These are phyloP conservation scores for Phlebiopsis gigantea DNA, from an alignment of 768 basidiomycete genomes.

Conservation along the genomic window DNA sequence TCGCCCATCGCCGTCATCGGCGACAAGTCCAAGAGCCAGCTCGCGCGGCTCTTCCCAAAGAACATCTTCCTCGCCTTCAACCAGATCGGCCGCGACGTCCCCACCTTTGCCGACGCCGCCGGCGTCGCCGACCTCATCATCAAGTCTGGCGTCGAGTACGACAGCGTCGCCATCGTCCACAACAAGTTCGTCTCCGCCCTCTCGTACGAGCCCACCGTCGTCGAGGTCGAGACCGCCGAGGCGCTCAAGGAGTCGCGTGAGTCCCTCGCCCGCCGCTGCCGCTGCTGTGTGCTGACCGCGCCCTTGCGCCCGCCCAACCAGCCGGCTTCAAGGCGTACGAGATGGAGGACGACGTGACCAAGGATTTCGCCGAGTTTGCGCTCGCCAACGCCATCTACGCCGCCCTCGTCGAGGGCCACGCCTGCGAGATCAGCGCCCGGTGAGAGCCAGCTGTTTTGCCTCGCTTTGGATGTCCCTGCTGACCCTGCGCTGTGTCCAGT, in stretches of 20 bases:
- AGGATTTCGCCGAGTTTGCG: conserved; percentile 91
- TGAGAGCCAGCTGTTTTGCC: conserved; percentile 28
- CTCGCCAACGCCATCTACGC: conserved; percentile 96
- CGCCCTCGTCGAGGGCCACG: conserved; percentile 90
- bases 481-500: conserved; percentile 31
- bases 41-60: conserved; percentile 55
- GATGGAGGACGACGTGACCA: conserved; percentile 94
- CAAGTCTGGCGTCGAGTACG: conserved; percentile 80
- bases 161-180: conserved; percentile 75
- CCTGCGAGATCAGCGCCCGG: conserved; percentile 92
- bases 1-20: conserved; percentile 85
- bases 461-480: background rate
- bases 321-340: conserved; percentile 94
- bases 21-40: conserved; percentile 96
- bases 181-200: conserved; percentile 87
- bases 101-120: conserved; percentile 94
- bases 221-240: conserved; percentile 79
- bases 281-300: conserved; percentile 2
- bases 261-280: conserved; percentile 26
- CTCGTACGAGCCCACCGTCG: conserved; percentile 75
- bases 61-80: conserved; percentile 88
- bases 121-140: conserved; percentile 90
- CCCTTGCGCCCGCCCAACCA: conserved; percentile 21
- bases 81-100: conserved; percentile 96
- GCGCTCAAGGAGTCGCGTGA: conserved; percentile 75